Percentiles rank a stretch among this genome's conserved stretches.
Evolutionary conservation across 2,329 filamentous ascomycete genomes (phyloP).

Genomic region (Trichoderma sp.): DNA sequence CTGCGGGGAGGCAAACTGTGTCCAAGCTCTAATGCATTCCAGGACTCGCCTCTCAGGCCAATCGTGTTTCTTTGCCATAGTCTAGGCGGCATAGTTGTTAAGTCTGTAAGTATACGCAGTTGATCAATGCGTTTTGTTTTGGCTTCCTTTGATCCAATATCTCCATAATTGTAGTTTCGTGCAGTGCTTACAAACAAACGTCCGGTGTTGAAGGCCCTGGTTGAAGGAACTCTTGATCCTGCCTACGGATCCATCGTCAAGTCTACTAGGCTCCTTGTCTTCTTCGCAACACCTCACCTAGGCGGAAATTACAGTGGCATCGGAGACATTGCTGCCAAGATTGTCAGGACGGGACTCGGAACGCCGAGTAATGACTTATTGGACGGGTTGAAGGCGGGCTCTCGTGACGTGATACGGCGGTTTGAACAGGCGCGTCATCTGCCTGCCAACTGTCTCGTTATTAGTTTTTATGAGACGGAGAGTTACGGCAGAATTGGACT

Average conservation of each 20-base stretch:
- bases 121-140: not conserved
- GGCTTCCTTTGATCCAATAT: not conserved
- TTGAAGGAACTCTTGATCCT: constrained; percentile 11
- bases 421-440: constrained; percentile 6
- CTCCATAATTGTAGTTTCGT: not conserved
- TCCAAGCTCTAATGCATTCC: not conserved
- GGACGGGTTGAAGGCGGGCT: not conserved
- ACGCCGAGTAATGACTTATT: constrained; percentile 6
- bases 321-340: not conserved
- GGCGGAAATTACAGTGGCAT: constrained; percentile 7
- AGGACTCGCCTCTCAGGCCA: constrained; percentile 3
- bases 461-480: constrained; percentile 13
- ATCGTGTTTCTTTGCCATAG: too few species aligned
- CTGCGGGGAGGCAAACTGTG: not conserved
- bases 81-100: not conserved
- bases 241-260: not conserved
- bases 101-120: constrained; percentile 14
- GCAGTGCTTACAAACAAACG: not conserved
- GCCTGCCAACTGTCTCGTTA: not conserved
- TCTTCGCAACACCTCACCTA: constrained; percentile 17
- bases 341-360: not conserved
- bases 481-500: constrained; percentile 5
- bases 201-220: constrained; percentile 10
- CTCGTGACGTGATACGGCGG: constrained; percentile 7
- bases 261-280: constrained; percentile 1